These are phyloP conservation scores for Ormosia semicastrata DNA, from an alignment of 306 rosid genomes.

Conservation along the genomic window DNA sequence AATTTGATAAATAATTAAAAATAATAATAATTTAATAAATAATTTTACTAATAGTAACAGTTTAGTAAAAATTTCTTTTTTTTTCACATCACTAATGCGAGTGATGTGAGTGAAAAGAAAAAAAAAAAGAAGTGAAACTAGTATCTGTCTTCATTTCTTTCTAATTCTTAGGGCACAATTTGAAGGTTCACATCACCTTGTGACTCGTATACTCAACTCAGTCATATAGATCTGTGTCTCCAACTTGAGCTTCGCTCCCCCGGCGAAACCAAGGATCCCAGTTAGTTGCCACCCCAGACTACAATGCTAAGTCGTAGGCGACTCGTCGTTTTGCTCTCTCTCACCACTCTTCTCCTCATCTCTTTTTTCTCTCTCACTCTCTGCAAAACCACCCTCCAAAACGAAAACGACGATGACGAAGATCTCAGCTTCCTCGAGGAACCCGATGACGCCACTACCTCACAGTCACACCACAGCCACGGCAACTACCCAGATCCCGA, in stretches of 20 bases:
- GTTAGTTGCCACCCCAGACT: not conserved
- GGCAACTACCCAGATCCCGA: slow-evolving; percentile 51
- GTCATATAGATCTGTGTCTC: no score
- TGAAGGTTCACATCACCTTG: no score
- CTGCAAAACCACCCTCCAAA: slow-evolving; percentile 27
- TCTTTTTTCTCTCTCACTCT: slow-evolving; percentile 50
- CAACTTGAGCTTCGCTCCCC: not conserved
- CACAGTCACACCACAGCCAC: not conserved
- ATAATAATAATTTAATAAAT: no score
- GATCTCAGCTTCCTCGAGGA: slow-evolving; percentile 96
- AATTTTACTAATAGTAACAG: no score
- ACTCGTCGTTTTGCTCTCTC: slow-evolving; percentile 45
- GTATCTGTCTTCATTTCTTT: no score
- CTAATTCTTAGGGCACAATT: no score
- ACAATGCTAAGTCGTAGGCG: slow-evolving; percentile 57
- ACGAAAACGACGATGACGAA: slow-evolving; percentile 55
- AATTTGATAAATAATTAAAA: no score
- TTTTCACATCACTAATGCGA: no score
- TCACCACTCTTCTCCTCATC: slow-evolving; percentile 57
- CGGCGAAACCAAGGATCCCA: not conserved
- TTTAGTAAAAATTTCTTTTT: no score
- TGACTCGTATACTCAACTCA: no score
- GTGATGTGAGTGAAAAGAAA: no score
- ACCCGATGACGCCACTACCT: slow-evolving; percentile 30
- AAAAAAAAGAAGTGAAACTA: no score